phyloP scores from a whole-genome alignment of 192 early-diverging fungal genomes.

The Backusella australiensis region DNA sequence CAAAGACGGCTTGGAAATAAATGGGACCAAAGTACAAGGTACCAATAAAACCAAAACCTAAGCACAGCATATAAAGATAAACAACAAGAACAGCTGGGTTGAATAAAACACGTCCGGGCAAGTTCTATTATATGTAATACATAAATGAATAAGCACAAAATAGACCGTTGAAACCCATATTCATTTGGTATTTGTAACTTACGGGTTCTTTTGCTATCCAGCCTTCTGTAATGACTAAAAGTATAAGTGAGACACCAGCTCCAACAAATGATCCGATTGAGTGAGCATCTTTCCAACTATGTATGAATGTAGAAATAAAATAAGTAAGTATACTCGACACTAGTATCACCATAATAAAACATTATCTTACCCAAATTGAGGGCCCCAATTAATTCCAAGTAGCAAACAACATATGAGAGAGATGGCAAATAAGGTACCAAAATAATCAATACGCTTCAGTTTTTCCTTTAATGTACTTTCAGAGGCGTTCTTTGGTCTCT shows the following conservation, averaged over 20 bases:
- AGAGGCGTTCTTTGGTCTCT: slow-evolving; percentile 37
- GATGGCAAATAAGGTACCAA: slow-evolving; percentile 54
- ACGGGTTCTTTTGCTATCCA: slow-evolving; percentile 58
- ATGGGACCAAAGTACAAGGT: slow-evolving; percentile 66
- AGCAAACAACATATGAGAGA: slow-evolving; percentile 50
- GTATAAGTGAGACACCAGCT: slow-evolving; percentile 26
- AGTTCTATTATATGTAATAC: slow-evolving; percentile 11
- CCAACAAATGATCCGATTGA: slow-evolving; percentile 54
- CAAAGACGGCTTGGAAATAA: slow-evolving; percentile 63
- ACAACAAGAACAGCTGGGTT: slow-evolving; percentile 42
- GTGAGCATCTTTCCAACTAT: slow-evolving; percentile 51
- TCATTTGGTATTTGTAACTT: slow-evolving; percentile 1
- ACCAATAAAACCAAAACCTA: slow-evolving; percentile 57
- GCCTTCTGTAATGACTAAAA: slow-evolving; percentile 50
- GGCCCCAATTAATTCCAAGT: slow-evolving; percentile 62
- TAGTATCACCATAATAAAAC: neutral
- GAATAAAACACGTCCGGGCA: slow-evolving; percentile 35
- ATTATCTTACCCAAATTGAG: slow-evolving; percentile 40
- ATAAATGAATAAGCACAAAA: neutral
- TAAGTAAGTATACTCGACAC: neutral
- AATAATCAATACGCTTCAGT: slow-evolving; percentile 57
- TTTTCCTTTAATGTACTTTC: slow-evolving; percentile 44
- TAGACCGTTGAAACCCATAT: neutral
- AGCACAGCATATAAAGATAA: slow-evolving; percentile 42
- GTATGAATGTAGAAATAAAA: neutral